phyloP scores from a whole-genome alignment of 139 green algal genomes.

The Coccomyxa sp. region DNA sequence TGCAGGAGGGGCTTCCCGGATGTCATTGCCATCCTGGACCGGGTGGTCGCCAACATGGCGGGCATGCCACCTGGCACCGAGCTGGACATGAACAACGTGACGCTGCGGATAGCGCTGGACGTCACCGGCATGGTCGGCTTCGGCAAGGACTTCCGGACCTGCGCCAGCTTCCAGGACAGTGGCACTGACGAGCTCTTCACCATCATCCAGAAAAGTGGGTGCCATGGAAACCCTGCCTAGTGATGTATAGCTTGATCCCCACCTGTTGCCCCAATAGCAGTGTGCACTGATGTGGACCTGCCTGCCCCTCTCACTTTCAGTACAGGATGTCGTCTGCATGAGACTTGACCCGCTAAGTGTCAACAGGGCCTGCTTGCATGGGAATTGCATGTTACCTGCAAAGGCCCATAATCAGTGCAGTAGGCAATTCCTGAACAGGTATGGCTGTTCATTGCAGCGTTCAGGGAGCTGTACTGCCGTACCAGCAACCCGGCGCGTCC shows the following conservation, averaged over 20 bases:
- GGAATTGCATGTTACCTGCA: no score
- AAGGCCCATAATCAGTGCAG: no score
- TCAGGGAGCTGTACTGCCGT: slow-evolving; percentile 1
- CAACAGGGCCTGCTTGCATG: no score
- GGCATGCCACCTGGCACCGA: background rate
- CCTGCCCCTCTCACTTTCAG: no score
- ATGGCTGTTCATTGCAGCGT: background rate
- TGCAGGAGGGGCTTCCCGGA: slow-evolving; percentile 4
- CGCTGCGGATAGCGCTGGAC: slow-evolving; percentile 17
- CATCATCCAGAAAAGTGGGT: background rate
- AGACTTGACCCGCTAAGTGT: no score
- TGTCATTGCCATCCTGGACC: background rate
- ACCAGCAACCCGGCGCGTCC: background rate
- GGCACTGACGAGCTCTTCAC: background rate
- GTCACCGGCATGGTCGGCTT: slow-evolving; percentile 27
- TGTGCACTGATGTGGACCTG: no score
- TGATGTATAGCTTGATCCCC: no score
- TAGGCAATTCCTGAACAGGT: no score
- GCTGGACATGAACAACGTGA: slow-evolving; percentile 26
- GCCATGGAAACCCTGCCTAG: no score
- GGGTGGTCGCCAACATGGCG: slow-evolving; percentile 4
- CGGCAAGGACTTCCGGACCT: slow-evolving; percentile 17
- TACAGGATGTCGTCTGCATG: no score
- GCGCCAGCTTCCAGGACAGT: background rate
- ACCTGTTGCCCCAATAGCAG: no score